Conservation (phyloP, 2,329 filamentous ascomycete genomes). For the Scedosporium apiospermum region DNA sequence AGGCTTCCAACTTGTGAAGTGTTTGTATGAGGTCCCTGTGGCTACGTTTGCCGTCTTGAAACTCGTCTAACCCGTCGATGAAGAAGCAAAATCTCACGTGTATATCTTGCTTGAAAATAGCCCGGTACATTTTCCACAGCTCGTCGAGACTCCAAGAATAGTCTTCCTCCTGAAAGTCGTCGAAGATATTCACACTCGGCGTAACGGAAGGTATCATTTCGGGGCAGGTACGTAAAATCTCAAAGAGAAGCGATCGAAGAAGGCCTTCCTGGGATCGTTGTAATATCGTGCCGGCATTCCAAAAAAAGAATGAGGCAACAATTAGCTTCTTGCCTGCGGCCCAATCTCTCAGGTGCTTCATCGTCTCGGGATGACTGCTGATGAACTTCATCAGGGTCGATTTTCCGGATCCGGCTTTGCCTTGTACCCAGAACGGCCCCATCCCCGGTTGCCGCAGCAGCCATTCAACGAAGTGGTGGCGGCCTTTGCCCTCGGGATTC, state of each 20-base stretch:
- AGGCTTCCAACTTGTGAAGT: too few relatives aligned
- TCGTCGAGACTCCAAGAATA: neutral
- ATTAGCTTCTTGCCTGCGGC: neutral
- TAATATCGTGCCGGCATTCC: neutral
- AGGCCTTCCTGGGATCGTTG: neutral
- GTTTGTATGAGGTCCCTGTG: too few relatives aligned
- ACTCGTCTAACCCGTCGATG: neutral
- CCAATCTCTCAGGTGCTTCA: neutral
- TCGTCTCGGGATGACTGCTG: neutral
- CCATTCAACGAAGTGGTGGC: neutral
- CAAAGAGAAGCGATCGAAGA: neutral
- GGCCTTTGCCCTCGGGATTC: neutral
- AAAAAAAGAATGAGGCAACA: neutral
- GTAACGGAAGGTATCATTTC: too few relatives aligned
- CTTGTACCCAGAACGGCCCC: neutral
- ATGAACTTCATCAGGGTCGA: neutral
- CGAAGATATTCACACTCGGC: too few relatives aligned
- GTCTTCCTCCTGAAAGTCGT: neutral
- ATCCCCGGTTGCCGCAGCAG: neutral
- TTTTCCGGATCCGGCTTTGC: neutral
- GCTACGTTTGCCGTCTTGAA: neutral
- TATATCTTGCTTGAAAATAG: neutral
- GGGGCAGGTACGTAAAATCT: neutral
- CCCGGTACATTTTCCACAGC: neutral
- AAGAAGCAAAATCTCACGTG: neutral